Evolutionary conservation across 352 stramenopile genomes (phyloP).

Genomic region (Pythium biforme): DNA sequence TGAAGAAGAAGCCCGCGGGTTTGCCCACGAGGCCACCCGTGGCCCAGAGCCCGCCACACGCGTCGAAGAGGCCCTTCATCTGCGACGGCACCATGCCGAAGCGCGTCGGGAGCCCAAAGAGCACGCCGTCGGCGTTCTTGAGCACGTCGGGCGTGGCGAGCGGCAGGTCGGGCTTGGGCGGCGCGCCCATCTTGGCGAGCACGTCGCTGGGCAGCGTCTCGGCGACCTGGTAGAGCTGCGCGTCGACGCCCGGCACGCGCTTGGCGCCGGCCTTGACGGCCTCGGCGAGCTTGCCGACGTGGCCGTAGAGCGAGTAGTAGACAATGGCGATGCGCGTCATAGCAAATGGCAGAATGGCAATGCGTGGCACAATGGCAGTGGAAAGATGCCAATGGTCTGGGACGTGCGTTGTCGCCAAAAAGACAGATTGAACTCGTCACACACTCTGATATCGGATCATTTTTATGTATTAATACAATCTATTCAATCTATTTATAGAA

Average conservation of each 20-base stretch:
- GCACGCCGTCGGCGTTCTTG: conserved; percentile 55
- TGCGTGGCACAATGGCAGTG: too few relatives aligned
- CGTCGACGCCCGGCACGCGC: conserved; percentile 36
- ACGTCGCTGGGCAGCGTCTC: conserved; percentile 64
- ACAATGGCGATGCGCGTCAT: conserved; percentile 28
- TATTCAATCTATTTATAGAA: too few relatives aligned
- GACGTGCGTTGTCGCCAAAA: too few relatives aligned
- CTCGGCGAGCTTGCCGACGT: conserved; percentile 57
- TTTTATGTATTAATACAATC: too few relatives aligned
- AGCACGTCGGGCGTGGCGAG: conserved; percentile 47
- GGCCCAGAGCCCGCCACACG: conserved; percentile 61
- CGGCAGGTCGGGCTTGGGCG: conserved; percentile 45
- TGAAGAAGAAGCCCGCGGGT: conserved; percentile 61
- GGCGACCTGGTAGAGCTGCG: conserved; percentile 49
- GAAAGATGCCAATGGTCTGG: too few relatives aligned
- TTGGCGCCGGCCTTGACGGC: conserved; percentile 52
- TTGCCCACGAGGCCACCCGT: conserved; percentile 56
- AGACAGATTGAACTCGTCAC: too few relatives aligned
- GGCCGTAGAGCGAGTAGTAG: conserved; percentile 67
- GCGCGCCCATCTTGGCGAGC: conserved; percentile 57
- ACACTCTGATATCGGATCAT: too few relatives aligned
- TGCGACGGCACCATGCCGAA: conserved; percentile 65
- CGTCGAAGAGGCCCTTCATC: conserved; percentile 74
- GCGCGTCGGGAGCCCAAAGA: conserved; percentile 73
- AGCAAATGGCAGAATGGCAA: too few relatives aligned